phyloP scores from a whole-genome alignment of 78 protist species.

The Chrysochromulina parva region DNA sequence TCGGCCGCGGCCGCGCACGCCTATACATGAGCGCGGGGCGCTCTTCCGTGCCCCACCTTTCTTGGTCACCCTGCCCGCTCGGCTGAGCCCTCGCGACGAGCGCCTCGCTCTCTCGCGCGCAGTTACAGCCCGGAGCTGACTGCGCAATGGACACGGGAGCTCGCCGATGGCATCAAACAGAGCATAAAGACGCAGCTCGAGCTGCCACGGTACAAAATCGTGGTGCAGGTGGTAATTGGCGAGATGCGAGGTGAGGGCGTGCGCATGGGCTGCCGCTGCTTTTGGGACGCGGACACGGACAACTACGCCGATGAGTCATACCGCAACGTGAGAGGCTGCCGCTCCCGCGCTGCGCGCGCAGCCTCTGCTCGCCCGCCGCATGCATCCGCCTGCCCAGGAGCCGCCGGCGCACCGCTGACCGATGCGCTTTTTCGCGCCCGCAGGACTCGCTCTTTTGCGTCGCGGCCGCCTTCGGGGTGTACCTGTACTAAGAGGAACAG shows the following conservation, averaged over 20 bases:
- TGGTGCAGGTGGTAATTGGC: constrained; percentile 48
- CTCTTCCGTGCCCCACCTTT: no score
- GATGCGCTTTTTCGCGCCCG: no score
- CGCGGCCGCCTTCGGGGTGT: constrained; percentile 41
- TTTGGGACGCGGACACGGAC: constrained; percentile 56
- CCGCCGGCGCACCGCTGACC: no score
- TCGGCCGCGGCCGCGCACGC: no score
- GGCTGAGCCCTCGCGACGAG: no score
- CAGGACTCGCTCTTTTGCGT: constrained; percentile 47
- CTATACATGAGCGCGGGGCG: no score
- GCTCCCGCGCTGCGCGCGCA: not conserved
- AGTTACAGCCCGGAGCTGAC: constrained; percentile 26
- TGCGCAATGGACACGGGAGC: not conserved
- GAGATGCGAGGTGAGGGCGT: constrained; percentile 63
- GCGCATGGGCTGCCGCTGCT: constrained; percentile 44
- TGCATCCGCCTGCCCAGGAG: no score
- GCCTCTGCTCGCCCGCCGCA: not conserved
- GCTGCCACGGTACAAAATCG: constrained; percentile 49
- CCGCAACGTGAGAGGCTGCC: not conserved
- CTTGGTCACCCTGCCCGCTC: no score
- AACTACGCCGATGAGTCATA: constrained; percentile 20
- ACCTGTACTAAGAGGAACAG: not conserved
- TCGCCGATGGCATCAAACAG: constrained; percentile 36
- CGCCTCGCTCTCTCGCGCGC: no score
- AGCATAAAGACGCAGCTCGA: constrained; percentile 35